phyloP scores from a whole-genome alignment of 768 basidiomycete genomes.

The Omphalotus guepiniiformis region DNA sequence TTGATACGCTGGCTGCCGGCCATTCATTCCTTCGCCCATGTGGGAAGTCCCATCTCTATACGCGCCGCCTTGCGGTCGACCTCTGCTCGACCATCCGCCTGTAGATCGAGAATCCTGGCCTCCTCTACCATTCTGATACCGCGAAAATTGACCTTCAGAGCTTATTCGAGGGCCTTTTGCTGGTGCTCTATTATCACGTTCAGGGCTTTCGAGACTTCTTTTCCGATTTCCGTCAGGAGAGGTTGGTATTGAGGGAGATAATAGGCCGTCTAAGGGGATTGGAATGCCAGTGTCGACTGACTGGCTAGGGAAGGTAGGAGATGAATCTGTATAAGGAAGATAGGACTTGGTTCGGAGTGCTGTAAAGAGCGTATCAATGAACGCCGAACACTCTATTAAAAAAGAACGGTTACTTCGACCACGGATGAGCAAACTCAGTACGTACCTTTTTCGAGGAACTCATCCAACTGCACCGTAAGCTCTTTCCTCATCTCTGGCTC shows the following conservation, averaged over 20 bases:
- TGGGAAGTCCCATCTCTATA: slow-evolving; percentile 18
- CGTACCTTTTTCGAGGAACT: slow-evolving; percentile 90
- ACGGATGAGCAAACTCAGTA: slow-evolving; percentile 9
- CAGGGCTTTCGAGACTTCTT: slow-evolving; percentile 60
- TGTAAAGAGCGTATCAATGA: slow-evolving; percentile 84
- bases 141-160: slow-evolving; percentile 61
- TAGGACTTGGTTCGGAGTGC: slow-evolving; percentile 84
- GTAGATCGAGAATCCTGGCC: slow-evolving; percentile 30
- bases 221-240: slow-evolving; percentile 59
- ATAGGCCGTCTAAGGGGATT: slow-evolving; percentile 67
- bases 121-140: slow-evolving; percentile 45
- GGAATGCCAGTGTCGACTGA: slow-evolving; percentile 66
- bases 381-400: slow-evolving; percentile 55
- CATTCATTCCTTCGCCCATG: slow-evolving; percentile 34
- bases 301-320: slow-evolving; percentile 37
- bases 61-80: slow-evolving; percentile 29
- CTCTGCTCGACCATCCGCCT: slow-evolving; percentile 40
- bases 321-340: slow-evolving; percentile 61
- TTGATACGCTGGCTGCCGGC: slow-evolving; percentile 54
- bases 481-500: slow-evolving; percentile 81
- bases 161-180: slow-evolving; percentile 71
- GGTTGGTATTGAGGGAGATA: slow-evolving; percentile 38
- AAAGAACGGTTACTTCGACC: slow-evolving; percentile 12
- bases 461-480: slow-evolving; percentile 71
- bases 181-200: slow-evolving; percentile 52